Percentiles rank a stretch among this genome's conserved stretches.
Conservation (phyloP, 805 yeast species). For the Lipomyces mesembrius region DNA sequence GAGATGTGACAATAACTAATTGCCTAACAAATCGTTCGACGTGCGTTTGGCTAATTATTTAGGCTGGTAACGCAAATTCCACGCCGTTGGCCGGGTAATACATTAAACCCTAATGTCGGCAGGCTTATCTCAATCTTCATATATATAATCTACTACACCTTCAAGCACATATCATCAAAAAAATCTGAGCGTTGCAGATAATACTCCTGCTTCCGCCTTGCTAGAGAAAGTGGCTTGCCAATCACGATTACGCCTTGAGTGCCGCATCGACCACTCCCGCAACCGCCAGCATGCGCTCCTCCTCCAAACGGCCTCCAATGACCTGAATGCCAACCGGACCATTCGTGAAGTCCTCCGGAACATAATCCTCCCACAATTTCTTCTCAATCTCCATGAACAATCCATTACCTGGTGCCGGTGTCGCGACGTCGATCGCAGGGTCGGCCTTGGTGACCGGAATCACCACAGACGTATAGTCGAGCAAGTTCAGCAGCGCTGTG, state of each 20-base stretch:
- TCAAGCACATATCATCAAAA: neutral
- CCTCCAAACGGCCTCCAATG: constrained; percentile 59
- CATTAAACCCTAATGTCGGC: no score
- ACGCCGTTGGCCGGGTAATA: no score
- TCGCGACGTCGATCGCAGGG: constrained; percentile 35
- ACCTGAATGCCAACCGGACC: constrained; percentile 64
- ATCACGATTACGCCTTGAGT: constrained; percentile 21
- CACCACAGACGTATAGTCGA: constrained; percentile 52
- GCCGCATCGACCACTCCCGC: constrained; percentile 35
- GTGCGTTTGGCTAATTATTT: no score
- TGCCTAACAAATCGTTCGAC: no score
- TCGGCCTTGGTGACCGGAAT: constrained; percentile 57
- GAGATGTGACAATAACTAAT: no score
- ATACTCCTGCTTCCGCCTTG: neutral
- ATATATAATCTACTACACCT: neutral
- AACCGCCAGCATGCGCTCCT: constrained; percentile 56
- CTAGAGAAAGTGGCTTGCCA: neutral
- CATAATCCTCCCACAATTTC: constrained; percentile 42
- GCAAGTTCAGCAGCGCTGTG: constrained; percentile 52
- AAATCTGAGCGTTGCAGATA: no score
- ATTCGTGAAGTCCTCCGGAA: constrained; percentile 54
- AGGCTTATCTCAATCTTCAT: no score
- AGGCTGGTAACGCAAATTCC: no score
- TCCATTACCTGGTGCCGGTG: constrained; percentile 35
- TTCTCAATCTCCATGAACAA: constrained; percentile 25